A percentile compares a stretch with the other conserved stretches of the same genome.
These are phyloP conservation scores for Wickerhamiella azyma DNA, from an alignment of 805 yeast genomes.

Conservation along the genomic window DNA sequence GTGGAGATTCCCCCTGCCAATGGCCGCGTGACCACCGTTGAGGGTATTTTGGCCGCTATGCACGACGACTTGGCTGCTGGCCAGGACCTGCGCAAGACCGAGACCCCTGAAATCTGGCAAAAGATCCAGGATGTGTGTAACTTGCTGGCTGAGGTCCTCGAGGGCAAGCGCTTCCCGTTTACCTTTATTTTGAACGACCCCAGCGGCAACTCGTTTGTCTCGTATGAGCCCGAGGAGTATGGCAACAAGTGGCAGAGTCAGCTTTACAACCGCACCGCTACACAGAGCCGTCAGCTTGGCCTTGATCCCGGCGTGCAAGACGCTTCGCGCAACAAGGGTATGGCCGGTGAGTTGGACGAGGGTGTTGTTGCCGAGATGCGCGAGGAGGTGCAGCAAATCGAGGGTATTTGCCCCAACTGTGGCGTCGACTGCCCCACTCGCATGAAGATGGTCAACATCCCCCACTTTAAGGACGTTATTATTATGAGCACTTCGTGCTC, in stretches of 20 bases:
- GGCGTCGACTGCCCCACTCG: conserved; percentile 72
- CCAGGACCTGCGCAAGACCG: conserved; percentile 63
- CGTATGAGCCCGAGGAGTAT: conserved; percentile 53
- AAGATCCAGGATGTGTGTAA: conserved; percentile 57
- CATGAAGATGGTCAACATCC: conserved; percentile 93
- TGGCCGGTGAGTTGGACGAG: conserved; percentile 38
- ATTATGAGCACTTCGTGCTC: conserved; percentile 92
- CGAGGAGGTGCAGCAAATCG: conserved; percentile 86
- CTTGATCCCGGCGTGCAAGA: conserved; percentile 27
- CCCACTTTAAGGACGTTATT: conserved; percentile 95
- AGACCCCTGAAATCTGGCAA: conserved; percentile 60
- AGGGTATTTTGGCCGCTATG: conserved; percentile 78
- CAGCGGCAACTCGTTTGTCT: conserved; percentile 95
- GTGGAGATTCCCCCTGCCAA: conserved; percentile 91
- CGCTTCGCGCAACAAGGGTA: conserved; percentile 33
- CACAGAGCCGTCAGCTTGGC: conserved; percentile 77
- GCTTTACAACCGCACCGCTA: conserved; percentile 73
- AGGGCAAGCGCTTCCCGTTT: conserved; percentile 64
- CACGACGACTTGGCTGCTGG: conserved; percentile 63
- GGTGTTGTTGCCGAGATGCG: conserved; percentile 66
- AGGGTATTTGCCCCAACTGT: conserved; percentile 88
- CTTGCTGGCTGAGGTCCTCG: conserved; percentile 44
- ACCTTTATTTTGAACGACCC: conserved; percentile 82
- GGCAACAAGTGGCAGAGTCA: conserved; percentile 79
- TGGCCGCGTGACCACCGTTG: conserved; percentile 86